Conservation (phyloP, 2,329 filamentous ascomycete genomes). For the Fusarium sp. region DNA sequence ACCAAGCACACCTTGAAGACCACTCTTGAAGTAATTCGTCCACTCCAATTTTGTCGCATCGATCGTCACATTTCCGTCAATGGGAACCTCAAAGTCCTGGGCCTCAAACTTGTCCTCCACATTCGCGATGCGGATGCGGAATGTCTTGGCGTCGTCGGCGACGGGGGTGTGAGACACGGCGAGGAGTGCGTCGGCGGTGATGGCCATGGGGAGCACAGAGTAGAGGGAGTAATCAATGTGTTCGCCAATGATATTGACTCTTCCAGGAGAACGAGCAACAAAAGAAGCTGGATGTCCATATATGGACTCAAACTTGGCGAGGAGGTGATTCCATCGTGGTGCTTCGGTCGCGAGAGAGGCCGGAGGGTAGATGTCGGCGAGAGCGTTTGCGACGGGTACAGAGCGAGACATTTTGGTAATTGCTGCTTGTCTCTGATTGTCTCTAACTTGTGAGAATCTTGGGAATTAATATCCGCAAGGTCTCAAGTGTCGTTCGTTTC, state of each 20-base stretch:
- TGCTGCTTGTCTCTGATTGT: neutral
- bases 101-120: slow-evolving; percentile 82
- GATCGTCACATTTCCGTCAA: slow-evolving; percentile 76
- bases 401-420: slow-evolving; percentile 59
- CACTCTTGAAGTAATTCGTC: slow-evolving; percentile 99
- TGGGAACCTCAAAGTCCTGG: slow-evolving; percentile 78
- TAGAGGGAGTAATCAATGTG: slow-evolving; percentile 99
- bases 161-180: slow-evolving; percentile 74
- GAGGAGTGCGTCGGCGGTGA: slow-evolving; percentile 90
- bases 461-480: neutral
- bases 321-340: slow-evolving; percentile 80
- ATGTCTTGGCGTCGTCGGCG: slow-evolving; percentile 63
- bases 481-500: slow-evolving; percentile 23
- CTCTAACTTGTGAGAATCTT: neutral
- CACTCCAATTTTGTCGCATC: slow-evolving; percentile 90
- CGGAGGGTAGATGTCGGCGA: slow-evolving; percentile 86
- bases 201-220: slow-evolving; percentile 94
- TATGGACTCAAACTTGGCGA: slow-evolving; percentile 75
- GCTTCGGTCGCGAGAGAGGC: slow-evolving; percentile 76
- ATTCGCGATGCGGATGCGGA: slow-evolving; percentile 83
- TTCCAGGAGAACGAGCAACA: slow-evolving; percentile 88
- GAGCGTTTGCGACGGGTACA: slow-evolving; percentile 80
- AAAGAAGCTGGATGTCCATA: slow-evolving; percentile 83
- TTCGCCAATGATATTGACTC: slow-evolving; percentile 98
- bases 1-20: slow-evolving; percentile 83